Conservation (phyloP, 805 yeast genomes). For the Suhomyces sp. region DNA sequence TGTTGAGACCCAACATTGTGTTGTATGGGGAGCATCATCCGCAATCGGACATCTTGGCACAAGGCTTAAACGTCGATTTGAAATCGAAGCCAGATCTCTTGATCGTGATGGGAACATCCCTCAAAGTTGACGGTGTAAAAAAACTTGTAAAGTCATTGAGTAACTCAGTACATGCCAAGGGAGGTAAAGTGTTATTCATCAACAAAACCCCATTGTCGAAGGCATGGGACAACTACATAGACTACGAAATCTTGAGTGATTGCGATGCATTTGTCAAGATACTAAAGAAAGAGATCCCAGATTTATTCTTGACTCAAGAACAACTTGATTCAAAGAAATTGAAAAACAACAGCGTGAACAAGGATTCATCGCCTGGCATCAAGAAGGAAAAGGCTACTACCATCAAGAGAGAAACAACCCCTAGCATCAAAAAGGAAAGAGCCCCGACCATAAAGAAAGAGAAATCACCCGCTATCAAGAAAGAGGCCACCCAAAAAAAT, state of each 20-base stretch:
- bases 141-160: conserved; percentile 70
- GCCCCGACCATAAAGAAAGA: background rate
- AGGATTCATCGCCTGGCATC: conserved; percentile 1
- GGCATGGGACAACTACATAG: conserved; percentile 70
- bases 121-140: conserved; percentile 87
- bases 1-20: conserved; percentile 84
- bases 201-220: conserved; percentile 66
- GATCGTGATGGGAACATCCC: conserved; percentile 89
- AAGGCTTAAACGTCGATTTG: conserved; percentile 66
- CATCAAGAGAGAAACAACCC: conserved; percentile 7
- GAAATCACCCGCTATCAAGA: background rate
- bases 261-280: conserved; percentile 78
- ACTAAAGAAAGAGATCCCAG: conserved; percentile 55
- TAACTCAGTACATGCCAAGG: conserved; percentile 67
- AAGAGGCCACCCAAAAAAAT: conserved; percentile 1
- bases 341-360: conserved; percentile 13
- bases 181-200: conserved; percentile 75
- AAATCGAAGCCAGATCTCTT: conserved; percentile 70
- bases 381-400: conserved; percentile 3
- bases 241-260: conserved; percentile 75
- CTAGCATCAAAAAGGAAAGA: conserved; percentile 11
- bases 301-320: conserved; percentile 59
- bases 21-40: conserved; percentile 95
- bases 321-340: conserved; percentile 45
- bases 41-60: conserved; percentile 72